Evolutionary conservation across 2,329 filamentous ascomycete genomes (phyloP).

Genomic region (Colletotrichum trifolii): DNA sequence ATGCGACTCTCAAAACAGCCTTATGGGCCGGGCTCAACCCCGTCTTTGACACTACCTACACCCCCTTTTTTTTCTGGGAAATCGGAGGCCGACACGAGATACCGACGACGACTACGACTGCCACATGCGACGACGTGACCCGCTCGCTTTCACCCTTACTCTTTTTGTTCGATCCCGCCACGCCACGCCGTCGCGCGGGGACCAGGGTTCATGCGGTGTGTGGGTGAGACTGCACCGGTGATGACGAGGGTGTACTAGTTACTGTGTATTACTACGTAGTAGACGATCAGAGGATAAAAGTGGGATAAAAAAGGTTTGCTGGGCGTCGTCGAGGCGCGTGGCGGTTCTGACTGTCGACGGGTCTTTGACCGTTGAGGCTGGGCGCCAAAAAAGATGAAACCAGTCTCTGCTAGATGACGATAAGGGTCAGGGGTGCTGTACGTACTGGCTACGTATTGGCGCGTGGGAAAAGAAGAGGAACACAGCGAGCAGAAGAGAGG

Average conservation of each 20-base stretch:
- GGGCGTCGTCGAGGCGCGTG: conserved; percentile 25
- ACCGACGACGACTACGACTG: conserved; percentile 14
- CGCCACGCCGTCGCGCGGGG: too few species aligned
- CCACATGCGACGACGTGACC: background rate
- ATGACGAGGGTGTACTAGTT: too few species aligned
- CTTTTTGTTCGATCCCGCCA: too few species aligned
- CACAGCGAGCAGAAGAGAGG: too few species aligned
- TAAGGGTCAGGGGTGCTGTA: background rate
- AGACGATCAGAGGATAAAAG: conserved; percentile 1
- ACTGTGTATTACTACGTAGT: background rate
- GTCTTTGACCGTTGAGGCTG: conserved; percentile 8
- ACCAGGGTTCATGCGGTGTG: too few species aligned
- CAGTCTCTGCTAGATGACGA: conserved; percentile 31
- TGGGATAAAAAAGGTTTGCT: conserved; percentile 33
- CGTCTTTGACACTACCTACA: too few species aligned
- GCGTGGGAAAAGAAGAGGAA: conserved; percentile 11
- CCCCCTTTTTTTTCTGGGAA: background rate
- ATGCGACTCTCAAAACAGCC: conserved; percentile 35
- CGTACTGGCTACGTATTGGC: background rate
- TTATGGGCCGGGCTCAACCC: conserved; percentile 4
- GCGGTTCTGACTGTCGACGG: conserved; percentile 20
- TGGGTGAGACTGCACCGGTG: too few species aligned
- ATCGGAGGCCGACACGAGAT: background rate
- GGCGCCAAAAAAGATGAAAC: conserved; percentile 35
- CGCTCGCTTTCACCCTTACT: too few species aligned